These are phyloP conservation scores for Globisporangium splendens DNA, from an alignment of 352 stramenopile species.

Conservation along the genomic window DNA sequence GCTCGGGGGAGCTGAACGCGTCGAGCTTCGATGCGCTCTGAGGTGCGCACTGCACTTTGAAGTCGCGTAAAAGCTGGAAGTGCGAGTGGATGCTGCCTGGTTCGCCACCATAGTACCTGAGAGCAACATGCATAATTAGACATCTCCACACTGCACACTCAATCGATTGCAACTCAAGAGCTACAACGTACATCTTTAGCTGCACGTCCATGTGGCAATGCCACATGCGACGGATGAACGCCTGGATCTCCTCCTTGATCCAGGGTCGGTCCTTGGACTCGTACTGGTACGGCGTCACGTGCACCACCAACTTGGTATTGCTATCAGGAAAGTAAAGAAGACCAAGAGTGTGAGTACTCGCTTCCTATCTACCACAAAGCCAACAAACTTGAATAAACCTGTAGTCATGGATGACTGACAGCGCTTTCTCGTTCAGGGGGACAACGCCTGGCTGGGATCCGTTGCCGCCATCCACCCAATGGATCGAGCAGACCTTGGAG, in stretches of 20 bases:
- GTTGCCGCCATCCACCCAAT: constrained; percentile 66
- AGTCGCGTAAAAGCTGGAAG: constrained; percentile 39
- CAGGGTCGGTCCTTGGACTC: constrained; percentile 37
- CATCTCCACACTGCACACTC: neutral
- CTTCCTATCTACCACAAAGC: neutral
- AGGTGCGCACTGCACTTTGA: constrained; percentile 22
- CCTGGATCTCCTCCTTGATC: constrained; percentile 50
- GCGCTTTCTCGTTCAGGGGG: constrained; percentile 27
- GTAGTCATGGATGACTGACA: constrained; percentile 32
- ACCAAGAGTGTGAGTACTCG: neutral
- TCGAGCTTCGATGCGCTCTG: constrained; percentile 7
- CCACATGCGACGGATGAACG: constrained; percentile 39
- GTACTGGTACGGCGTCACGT: constrained; percentile 68
- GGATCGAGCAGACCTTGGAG: constrained; percentile 41
- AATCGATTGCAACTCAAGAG: neutral
- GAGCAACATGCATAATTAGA: neutral
- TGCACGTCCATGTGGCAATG: constrained; percentile 23
- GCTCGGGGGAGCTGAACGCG: constrained; percentile 24
- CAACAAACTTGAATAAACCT: constrained; percentile 19
- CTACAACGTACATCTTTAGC: constrained; percentile 35
- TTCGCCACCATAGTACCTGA: constrained; percentile 37
- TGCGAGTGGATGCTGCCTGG: constrained; percentile 28
- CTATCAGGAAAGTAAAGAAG: constrained; percentile 14
- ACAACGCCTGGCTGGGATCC: constrained; percentile 39
- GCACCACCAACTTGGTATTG: constrained; percentile 43